These are phyloP conservation scores for Populus davidiana DNA, from an alignment of 345 rosid species.

Conservation along the genomic window DNA sequence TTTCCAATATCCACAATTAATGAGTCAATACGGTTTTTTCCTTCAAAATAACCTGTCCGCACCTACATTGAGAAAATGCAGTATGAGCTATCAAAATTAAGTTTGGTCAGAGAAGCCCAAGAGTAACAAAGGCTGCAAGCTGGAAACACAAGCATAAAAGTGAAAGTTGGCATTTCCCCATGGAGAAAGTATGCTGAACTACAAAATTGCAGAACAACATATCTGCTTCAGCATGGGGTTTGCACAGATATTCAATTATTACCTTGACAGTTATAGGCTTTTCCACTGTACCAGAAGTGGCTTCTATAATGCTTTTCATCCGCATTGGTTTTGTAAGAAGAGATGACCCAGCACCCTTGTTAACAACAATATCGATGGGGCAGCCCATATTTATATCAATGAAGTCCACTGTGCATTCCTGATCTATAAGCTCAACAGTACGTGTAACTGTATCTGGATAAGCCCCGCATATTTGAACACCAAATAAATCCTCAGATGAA, in stretches of 20 bases:
- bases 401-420: conserved; percentile 76
- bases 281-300: conserved; percentile 67
- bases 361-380: conserved; percentile 85
- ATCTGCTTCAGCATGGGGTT: background rate
- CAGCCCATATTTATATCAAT: conserved; percentile 99
- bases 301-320: conserved; percentile 69
- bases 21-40: conserved; percentile 74
- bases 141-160: conserved; percentile 7
- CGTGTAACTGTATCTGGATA: conserved; percentile 65
- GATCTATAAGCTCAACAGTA: conserved; percentile 75
- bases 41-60: conserved; percentile 76
- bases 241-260: conserved; percentile 6
- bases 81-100: background rate
- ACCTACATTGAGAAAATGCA: conserved; percentile 48
- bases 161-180: background rate
- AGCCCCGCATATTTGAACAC: conserved; percentile 91
- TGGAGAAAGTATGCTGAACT: background rate
- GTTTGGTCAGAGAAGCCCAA: background rate
- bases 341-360: conserved; percentile 92
- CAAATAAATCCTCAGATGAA: conserved; percentile 86
- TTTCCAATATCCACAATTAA: conserved; percentile 61
- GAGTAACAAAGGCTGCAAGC: background rate
- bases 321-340: conserved; percentile 78
- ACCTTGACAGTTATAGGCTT: conserved; percentile 90
- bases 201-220: background rate